Conservation (phyloP, 768 basidiomycete species). For the Daedaleopsis nitida region DNA sequence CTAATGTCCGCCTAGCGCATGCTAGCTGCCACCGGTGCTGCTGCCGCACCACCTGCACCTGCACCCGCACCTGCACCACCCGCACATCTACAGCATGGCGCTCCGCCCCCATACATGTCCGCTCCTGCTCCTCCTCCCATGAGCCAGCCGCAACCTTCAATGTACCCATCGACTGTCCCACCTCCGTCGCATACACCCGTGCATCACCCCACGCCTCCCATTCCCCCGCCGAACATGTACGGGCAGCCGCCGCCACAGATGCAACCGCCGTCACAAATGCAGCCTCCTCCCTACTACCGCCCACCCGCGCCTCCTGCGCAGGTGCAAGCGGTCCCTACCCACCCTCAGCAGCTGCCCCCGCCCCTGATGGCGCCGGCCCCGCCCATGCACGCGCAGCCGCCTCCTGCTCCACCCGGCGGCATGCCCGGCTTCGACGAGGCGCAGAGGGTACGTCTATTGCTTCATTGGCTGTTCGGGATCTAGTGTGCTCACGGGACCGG, state of each 20-base stretch:
- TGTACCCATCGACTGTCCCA: slow-evolving; percentile 17
- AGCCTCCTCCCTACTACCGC: slow-evolving; percentile 21
- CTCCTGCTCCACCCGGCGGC: slow-evolving; percentile 29
- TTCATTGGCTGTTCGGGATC: slow-evolving; percentile 20
- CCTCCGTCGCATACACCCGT: slow-evolving; percentile 21
- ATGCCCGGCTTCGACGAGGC: slow-evolving; percentile 43
- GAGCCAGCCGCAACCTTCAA: slow-evolving; percentile 30
- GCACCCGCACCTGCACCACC: slow-evolving; percentile 14
- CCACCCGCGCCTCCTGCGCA: slow-evolving; percentile 33
- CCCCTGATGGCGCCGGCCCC: slow-evolving; percentile 33
- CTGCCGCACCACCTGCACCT: slow-evolving; percentile 19
- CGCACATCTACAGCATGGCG: background rate
- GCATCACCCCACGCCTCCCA: slow-evolving; percentile 25
- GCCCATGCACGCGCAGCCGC: slow-evolving; percentile 33
- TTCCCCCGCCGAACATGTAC: slow-evolving; percentile 29
- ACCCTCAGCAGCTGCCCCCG: slow-evolving; percentile 23
- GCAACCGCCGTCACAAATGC: slow-evolving; percentile 25
- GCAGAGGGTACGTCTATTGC: slow-evolving; percentile 45
- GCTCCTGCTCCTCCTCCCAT: slow-evolving; percentile 21
- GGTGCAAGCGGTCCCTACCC: slow-evolving; percentile 33
- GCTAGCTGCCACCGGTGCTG: slow-evolving; percentile 45
- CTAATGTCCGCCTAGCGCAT: no score
- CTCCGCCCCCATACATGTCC: slow-evolving; percentile 22
- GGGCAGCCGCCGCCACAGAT: slow-evolving; percentile 27
- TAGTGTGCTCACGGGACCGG: no score